A percentile compares a stretch with the other conserved stretches of the same genome.
phyloP scores from a whole-genome alignment of 2,329 filamentous ascomycete species.

The Magnaporthales sp. region DNA sequence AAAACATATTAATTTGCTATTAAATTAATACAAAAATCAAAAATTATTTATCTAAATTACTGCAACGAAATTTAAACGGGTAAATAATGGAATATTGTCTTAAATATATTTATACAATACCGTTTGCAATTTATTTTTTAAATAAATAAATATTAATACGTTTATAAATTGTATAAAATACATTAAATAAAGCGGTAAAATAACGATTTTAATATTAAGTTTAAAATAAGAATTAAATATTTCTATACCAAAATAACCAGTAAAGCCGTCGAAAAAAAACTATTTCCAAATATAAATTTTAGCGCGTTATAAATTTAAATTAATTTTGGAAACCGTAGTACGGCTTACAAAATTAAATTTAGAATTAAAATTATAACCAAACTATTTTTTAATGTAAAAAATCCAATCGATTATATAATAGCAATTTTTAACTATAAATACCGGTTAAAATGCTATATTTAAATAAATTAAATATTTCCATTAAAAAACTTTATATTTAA shows the following conservation, averaged over 20 bases:
- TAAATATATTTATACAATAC: background rate
- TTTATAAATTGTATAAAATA: background rate
- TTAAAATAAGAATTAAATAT: background rate
- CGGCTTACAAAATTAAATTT: background rate
- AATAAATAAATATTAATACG: background rate
- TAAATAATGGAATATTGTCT: background rate
- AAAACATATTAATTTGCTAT: background rate
- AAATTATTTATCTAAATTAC: background rate
- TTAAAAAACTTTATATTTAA: background rate
- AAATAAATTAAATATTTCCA: background rate
- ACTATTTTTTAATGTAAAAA: background rate
- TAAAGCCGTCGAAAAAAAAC: too few relatives aligned
- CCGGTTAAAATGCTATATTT: too few relatives aligned
- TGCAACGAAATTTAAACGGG: background rate
- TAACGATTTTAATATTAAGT: background rate
- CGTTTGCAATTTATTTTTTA: background rate
- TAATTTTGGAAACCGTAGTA: too few relatives aligned
- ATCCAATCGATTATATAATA: background rate
- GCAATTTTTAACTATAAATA: background rate
- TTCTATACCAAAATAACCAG: too few relatives aligned
- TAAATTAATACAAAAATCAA: too few relatives aligned
- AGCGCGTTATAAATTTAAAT: too few relatives aligned
- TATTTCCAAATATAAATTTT: too few relatives aligned
- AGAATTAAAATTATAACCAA: background rate
- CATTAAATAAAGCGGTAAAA: background rate